A percentile compares a stretch with the other conserved stretches of the same genome.
Conservation (phyloP, 2,329 filamentous ascomycete genomes). For the Colletotrichum sp. region DNA sequence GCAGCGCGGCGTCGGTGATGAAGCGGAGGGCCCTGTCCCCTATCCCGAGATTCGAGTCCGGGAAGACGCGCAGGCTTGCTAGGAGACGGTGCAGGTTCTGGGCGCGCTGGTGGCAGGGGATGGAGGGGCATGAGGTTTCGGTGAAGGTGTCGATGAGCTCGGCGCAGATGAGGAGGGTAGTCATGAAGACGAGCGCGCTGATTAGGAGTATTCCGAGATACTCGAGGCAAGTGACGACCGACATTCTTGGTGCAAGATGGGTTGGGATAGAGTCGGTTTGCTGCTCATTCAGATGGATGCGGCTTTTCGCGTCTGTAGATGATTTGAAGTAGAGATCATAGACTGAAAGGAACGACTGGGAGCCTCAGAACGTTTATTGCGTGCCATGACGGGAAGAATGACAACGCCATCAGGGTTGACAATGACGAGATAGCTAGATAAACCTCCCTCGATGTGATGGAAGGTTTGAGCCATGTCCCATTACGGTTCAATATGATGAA, state of each 20-base stretch:
- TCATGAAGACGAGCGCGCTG: rapidly evolving
- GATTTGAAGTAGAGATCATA: rapidly evolving
- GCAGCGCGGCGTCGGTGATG: not conserved
- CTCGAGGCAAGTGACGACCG: not conserved
- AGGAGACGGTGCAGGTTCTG: not conserved
- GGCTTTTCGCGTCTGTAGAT: rapidly evolving
- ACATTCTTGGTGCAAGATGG: not conserved
- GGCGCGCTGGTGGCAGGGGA: not conserved
- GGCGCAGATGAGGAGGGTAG: not conserved
- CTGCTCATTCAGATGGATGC: rapidly evolving
- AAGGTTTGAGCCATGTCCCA: too few species aligned
- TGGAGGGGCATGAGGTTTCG: not conserved
- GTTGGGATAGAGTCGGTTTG: rapidly evolving
- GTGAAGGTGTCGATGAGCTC: not conserved
- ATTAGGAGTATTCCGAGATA: rapidly evolving
- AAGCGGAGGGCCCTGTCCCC: rapidly evolving
- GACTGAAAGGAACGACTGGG: too few species aligned
- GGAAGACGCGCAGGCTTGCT: not conserved
- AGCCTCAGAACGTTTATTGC: too few species aligned
- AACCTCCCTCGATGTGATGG: too few species aligned
- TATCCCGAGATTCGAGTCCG: not conserved
- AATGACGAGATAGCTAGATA: too few species aligned
- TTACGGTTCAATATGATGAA: too few species aligned
- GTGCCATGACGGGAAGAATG: too few species aligned
- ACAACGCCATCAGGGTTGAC: too few species aligned